Base-by-base conservation (phyloP, 2,329 filamentous ascomycete genomes). In the Helotiales sp. region DNA sequence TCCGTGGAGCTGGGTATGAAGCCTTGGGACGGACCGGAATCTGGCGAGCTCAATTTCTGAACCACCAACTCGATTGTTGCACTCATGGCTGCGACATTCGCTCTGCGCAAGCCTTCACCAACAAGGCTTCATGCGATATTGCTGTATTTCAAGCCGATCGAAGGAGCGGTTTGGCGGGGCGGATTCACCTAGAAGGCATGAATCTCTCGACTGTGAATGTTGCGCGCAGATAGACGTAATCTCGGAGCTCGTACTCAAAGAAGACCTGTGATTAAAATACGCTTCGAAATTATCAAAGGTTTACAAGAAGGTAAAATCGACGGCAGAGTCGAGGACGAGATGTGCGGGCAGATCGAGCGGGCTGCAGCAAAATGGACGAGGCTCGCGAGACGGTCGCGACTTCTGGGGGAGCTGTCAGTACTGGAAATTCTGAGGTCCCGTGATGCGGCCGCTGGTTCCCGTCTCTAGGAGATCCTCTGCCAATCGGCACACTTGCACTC, bases 21-120 rank as follows among this genome's bases (percentile, higher is more conserved):
- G 40, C 40, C 9, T 30, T 51, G 52, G 49, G 31, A 49, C 65
- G 52, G 64, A 70, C 67, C 62, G 53, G 61, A 61, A 52, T 65
- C 64, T 55, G 63, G 75, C 61, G 78, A 85, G 81, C 83, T 70
- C 77, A 71, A 58, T 46, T 67, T 63, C 76, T 81, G 82, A 64
- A 86, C 80, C 70, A 85, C 81, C 74, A 87, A 81, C 63, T 88
- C 85, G 69, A 87, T 82, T 66, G 77, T 79, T 61, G 76, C 77
- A 75, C 83, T 81, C 84, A 87, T 87, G 73, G 71, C 76, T 77
- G 76, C 81, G 76, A 76, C 75, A 79, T 77, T 64, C 65, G 55
- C 52, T 63, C 65, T 64, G 63, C 65, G 64, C 67, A 69, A 64
- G 65, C 63, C 64, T 55, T 67, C 59, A 67, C 52, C 27, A 56